Percentiles rank a stretch among this genome's conserved stretches.
These are phyloP conservation scores for Rhodamnia argentea DNA, from an alignment of 345 rosid species.

Conservation along the genomic window DNA sequence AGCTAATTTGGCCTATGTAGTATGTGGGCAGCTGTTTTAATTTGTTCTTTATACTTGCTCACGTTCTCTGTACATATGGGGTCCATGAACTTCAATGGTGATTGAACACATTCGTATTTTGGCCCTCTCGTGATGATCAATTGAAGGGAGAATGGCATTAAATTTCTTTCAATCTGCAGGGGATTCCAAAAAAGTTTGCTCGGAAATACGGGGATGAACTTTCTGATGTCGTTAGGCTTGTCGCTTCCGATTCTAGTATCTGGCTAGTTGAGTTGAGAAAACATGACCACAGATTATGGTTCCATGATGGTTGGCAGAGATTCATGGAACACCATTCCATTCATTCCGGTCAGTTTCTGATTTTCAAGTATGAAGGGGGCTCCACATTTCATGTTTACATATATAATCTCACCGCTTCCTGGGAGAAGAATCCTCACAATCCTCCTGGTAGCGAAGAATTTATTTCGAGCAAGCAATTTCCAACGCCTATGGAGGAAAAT, in stretches of 20 bases:
- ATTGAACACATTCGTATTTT: background rate
- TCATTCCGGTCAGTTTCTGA: background rate
- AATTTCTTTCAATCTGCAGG: background rate
- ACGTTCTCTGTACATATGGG: background rate
- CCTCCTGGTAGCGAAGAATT: background rate
- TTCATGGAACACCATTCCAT: background rate
- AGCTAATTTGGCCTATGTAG: background rate
- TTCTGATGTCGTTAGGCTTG: background rate
- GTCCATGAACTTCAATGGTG: background rate
- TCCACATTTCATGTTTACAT: background rate
- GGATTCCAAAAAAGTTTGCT: background rate
- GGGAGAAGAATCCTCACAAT: background rate
- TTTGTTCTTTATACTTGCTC: background rate
- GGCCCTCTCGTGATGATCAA: background rate
- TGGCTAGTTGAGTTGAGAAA: background rate
- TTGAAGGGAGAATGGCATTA: background rate
- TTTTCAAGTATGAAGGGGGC: conserved; percentile 5
- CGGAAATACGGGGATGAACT: background rate
- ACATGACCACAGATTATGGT: background rate
- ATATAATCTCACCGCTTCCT: background rate
- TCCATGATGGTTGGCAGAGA: background rate
- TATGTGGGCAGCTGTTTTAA: background rate
- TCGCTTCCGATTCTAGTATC: background rate
- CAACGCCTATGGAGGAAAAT: background rate
- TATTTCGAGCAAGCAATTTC: background rate